These are phyloP conservation scores for Phytophthora pini DNA, from an alignment of 352 stramenopile species.

Conservation along the genomic window DNA sequence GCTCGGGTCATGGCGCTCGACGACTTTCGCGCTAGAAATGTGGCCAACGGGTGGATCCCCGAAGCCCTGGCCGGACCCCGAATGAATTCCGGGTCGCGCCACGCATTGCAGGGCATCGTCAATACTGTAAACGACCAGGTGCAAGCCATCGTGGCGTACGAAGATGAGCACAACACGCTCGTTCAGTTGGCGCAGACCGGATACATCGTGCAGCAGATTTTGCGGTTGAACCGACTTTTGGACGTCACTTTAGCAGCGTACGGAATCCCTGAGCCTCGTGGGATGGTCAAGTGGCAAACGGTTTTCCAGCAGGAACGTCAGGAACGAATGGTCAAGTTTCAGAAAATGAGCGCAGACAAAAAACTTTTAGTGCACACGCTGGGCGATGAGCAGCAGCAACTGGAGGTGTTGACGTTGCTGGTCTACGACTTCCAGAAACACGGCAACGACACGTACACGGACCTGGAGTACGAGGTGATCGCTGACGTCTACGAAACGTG, in stretches of 20 bases:
- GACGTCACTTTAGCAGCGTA: conserved; percentile 27
- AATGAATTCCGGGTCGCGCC: conserved; percentile 21
- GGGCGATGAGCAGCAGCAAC: conserved; percentile 35
- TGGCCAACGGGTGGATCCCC: conserved; percentile 20
- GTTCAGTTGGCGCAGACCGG: conserved; percentile 36
- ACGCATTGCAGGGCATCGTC: conserved; percentile 24
- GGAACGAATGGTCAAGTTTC: conserved; percentile 29
- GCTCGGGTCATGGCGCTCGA: conserved; percentile 29
- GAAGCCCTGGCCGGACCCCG: conserved; percentile 4
- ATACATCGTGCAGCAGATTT: conserved; percentile 31
- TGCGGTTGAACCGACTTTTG: conserved; percentile 28
- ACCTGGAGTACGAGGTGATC: conserved; percentile 33
- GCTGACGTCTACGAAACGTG: conserved; percentile 25
- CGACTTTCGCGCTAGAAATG: conserved; percentile 18
- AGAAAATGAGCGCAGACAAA: conserved; percentile 22
- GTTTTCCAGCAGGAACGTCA: conserved; percentile 33
- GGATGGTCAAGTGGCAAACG: conserved; percentile 21
- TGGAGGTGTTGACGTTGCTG: conserved; percentile 35
- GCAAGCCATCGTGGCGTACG: conserved; percentile 26
- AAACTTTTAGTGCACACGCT: conserved; percentile 12
- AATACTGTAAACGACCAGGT: conserved; percentile 28
- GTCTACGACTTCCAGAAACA: conserved; percentile 38
- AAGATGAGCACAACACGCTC: conserved; percentile 24
- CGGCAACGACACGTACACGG: conserved; percentile 21
- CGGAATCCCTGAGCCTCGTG: conserved; percentile 20